Base-by-base conservation (phyloP, 257 asterid genomes). In the Fraxinus americana region DNA sequence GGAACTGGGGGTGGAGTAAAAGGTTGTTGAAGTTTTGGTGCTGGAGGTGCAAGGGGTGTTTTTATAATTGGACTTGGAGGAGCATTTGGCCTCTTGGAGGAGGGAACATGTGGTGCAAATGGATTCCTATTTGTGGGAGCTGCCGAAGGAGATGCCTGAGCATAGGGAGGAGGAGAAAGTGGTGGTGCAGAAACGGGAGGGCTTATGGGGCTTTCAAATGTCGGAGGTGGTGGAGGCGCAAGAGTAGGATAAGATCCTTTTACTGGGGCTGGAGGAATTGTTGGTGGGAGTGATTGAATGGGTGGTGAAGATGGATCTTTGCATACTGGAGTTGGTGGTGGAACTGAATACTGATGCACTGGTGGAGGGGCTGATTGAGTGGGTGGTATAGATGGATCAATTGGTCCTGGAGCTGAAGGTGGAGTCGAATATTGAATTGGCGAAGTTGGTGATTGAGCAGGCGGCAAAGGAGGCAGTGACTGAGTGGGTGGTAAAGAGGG, bases 41-140 rank as follows among this genome's bases (percentile, higher is more conserved):
- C 29, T 85, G 78, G 7, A 81, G 21, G 17, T 85, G 84, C 17
- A 80, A 83, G 72, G 66, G 70, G 70, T 69, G 65, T 67, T 19
- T 57, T 57, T n/a, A n/a, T 57, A 9, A 57, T 8, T 57, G 66
- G 66, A 45, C 36, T 52, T 81, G 32, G 74, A 32, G 80, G 75
- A 50, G 76, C 67, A 67, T 39, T 29, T 67, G 78, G 83, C 14
- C 14, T 67, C 69, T 67, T 74, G 30, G 36, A 17, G 29, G 69
- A 48, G 14, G 52, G 75, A 12, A 5, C 2, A 32, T 43, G 78
- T 65, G 85, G 83, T 2, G 78, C 78, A 21, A 10, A 0, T 4
- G 75, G 54, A 1, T 54, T 52, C 7, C 43, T 69, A 3, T 12
- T 14, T 32, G 76, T 70, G 27, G 61, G 80, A 35, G 29, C 14